Base-by-base conservation (phyloP, 139 green algal species). In the Desmodesmus armatus region DNA sequence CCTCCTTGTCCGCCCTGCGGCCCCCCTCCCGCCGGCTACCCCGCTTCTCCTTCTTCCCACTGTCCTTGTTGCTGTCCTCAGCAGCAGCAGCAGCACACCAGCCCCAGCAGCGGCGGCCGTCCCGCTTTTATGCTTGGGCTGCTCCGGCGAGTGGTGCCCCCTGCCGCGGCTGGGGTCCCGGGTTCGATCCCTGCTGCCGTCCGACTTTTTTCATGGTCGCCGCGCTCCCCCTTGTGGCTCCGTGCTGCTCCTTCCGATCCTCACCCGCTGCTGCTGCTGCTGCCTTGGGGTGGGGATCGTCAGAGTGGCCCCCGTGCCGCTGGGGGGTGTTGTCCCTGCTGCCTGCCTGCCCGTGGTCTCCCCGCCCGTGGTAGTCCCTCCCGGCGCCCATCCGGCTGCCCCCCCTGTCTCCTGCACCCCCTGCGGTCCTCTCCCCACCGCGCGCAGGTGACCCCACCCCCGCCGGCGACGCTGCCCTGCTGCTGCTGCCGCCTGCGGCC, bases 71-170 rank as follows among this genome's bases (percentile, higher is more conserved):
- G 21, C 47, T 39, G 17, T 15, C 73, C 11, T 7, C 73, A 69
- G 44, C 73, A 69, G 49, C 73, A 51, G 17, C 73, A 49, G 47
- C 73, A 65, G 29, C 47, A 43, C 73, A 31, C 53, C 73, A 33
- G 44, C 29, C 11, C 7, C 55, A 15, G 5, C 73, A 49, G 73
- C 73, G 43, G 73, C 37, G 33, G 29, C 11, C 13, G 39, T 29
- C n/a, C 37, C 60, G 2, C 37, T 29, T 19, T 69, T n/a, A 6
- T 33, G 60, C n/a, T 69, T 29, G 5, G n/a, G 60, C n/a, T 29
- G 11, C 5, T 69, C 60, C 60, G 17, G 35, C 0, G 60, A 69
- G 6, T 69, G 60, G 60, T 69, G 60, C n/a, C 60, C 9, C 7
- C n/a, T 69, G 58, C 58, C 58, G 21, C 58, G 27, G 5, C 33